A percentile compares a stretch with the other conserved stretches of the same genome.
Conservation (phyloP, 176 grass and related monocot genomes). For the Dendrocalamus sinicus region DNA sequence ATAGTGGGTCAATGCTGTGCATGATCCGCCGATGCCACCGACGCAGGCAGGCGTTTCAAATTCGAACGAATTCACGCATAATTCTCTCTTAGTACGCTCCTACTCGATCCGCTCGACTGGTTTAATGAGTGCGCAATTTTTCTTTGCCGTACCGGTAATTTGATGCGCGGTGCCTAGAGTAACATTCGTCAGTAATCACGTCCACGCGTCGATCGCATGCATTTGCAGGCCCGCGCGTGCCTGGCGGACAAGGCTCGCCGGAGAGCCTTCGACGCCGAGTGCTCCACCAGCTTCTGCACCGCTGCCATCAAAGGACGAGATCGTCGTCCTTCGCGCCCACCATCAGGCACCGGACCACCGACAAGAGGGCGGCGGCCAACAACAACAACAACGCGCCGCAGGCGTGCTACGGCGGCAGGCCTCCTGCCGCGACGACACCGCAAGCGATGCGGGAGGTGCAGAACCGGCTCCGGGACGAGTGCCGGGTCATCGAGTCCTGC, state of each 20-base stretch:
- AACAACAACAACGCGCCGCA: neutral
- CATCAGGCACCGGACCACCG: neutral
- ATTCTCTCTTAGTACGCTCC: neutral
- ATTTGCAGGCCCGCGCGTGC: constrained; percentile 73
- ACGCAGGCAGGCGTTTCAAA: neutral
- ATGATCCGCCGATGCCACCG: neutral
- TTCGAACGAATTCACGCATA: neutral
- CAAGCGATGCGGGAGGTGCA: constrained; percentile 62
- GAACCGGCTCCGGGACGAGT: constrained; percentile 67
- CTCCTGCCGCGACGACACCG: neutral
- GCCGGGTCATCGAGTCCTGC: constrained; percentile 68
- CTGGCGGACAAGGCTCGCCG: constrained; percentile 67
- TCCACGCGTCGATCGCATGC: neutral
- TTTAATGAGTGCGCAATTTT: too few species aligned
- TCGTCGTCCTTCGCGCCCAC: neutral
- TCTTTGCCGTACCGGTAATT: neutral
- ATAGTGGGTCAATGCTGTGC: too few species aligned
- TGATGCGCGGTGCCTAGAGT: neutral
- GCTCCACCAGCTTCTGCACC: constrained; percentile 59
- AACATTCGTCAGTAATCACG: neutral
- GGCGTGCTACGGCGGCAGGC: neutral
- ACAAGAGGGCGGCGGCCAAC: neutral
- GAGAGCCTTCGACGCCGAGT: constrained; percentile 57
- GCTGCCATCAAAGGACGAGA: constrained; percentile 46
- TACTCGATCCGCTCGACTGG: too few species aligned